Conservation (phyloP, 192 early-diverging fungal species). For the Gorgonomyces haynaldii region DNA sequence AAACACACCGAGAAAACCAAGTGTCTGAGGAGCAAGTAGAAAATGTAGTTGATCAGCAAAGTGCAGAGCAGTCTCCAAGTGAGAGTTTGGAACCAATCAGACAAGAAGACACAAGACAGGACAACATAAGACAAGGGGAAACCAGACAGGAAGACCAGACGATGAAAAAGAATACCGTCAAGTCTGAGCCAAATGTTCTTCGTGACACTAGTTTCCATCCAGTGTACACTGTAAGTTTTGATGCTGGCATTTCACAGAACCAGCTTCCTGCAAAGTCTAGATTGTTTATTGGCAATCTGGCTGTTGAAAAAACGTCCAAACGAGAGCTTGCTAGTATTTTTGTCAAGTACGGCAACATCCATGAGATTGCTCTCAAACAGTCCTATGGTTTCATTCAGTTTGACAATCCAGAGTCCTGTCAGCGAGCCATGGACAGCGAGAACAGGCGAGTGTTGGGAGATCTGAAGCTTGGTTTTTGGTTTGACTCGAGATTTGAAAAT, state of each 20-base stretch:
- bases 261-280: constrained; percentile 23
- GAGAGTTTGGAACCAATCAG: too few relatives aligned
- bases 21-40: too few relatives aligned
- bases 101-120: too few relatives aligned
- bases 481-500: background rate
- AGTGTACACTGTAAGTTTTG: too few relatives aligned
- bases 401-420: constrained; percentile 26
- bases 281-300: constrained; percentile 43
- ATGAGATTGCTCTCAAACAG: constrained; percentile 35
- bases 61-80: too few relatives aligned
- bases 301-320: constrained; percentile 26
- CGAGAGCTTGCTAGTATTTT: constrained; percentile 37
- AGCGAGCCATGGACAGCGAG: constrained; percentile 28
- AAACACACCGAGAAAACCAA: too few relatives aligned
- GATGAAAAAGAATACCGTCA: background rate
- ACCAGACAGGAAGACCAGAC: background rate
- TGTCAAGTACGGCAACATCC: constrained; percentile 41
- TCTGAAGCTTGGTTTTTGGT: constrained; percentile 23
- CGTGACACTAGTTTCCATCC: too few relatives aligned
- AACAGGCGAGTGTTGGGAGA: constrained; percentile 29
- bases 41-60: too few relatives aligned
- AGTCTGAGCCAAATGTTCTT: too few relatives aligned
- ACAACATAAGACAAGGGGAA: background rate
- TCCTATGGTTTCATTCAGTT: constrained; percentile 43
- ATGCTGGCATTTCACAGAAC: too few relatives aligned